Evolutionary conservation across 2,329 filamentous ascomycete species (phyloP), one percentile per base, ranked within the genome.

Genomic region (Xylariaceae sp.): DNA sequence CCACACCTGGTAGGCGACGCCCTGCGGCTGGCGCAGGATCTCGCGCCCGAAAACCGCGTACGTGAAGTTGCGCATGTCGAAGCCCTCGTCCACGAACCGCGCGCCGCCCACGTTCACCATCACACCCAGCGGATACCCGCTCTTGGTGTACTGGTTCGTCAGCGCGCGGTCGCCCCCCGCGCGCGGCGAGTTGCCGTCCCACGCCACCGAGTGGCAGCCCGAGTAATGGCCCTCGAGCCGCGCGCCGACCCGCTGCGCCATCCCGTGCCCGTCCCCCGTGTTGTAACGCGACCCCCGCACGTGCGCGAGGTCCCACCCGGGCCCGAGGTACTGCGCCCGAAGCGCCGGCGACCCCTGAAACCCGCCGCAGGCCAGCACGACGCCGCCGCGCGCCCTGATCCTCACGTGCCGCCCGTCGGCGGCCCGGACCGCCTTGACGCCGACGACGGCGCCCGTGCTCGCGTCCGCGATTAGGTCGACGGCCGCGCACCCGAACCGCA

Each of bases 101-200:
- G 79, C 65, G 0, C 86, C 87, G 0, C 79, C 65, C 0, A 70
- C 68, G 62, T 89, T 89, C 16, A 89, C 54, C 81, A 88, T 89
- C 12, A 89, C 61, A 0, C 86, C 87, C 0, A 89, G 74, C 0
- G 87, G 86, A 61, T 89, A 89, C 1, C 86, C 87, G 0, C 82
- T 87, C 65, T 89, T 89, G 6, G 86, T 89, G 65, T 81, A 88
- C 67, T 88, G 81, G 63, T 89, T 89, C 2, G 86, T 85, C 2
- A 83, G 71, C n/a, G 71, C 72, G 1, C 83, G 77, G 61, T 88
- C 81, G 3, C 86, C 86, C 0, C 73, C 73, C 57, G 83, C 67
- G 0, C 78, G 68, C 0, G 81, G 77, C 0, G 86, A 80, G 64
- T 87, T 80, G 1, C 83, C 84, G 64, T 89, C 86, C 86, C 87